Conservation (phyloP, 139 green algal genomes). For the Auxenochlorella pyrenoidosa region DNA sequence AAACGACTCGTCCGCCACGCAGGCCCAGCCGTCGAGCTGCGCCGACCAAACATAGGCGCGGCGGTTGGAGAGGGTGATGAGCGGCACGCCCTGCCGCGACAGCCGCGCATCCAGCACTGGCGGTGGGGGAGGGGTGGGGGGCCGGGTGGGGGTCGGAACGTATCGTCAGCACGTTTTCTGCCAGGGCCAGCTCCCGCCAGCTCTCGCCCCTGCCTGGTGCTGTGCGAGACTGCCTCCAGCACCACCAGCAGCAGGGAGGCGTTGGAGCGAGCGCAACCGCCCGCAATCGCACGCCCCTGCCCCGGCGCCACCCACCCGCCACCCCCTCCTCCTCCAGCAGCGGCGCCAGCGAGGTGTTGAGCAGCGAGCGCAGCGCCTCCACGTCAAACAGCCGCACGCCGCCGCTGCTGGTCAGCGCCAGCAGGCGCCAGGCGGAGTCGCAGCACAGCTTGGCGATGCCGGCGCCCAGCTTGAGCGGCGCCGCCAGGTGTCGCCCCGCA, state of each 20-base stretch:
- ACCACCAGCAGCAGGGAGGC: background rate
- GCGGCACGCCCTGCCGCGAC: slow-evolving; percentile 51
- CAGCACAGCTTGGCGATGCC: slow-evolving; percentile 43
- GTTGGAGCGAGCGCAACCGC: too few relatives aligned
- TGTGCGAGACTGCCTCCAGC: too few relatives aligned
- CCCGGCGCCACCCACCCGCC: background rate
- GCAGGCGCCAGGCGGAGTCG: slow-evolving; percentile 42
- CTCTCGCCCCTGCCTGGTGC: too few relatives aligned
- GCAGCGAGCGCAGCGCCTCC: slow-evolving; percentile 2
- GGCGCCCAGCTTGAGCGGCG: slow-evolving; percentile 62
- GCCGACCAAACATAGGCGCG: slow-evolving; percentile 68
- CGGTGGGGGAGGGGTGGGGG: background rate
- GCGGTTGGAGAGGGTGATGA: slow-evolving; percentile 66
- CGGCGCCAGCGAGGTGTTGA: slow-evolving; percentile 43
- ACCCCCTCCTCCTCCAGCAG: slow-evolving; percentile 45
- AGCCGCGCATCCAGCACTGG: slow-evolving; percentile 50
- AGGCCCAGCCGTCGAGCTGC: slow-evolving; percentile 65
- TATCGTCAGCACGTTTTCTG: background rate
- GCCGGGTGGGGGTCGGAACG: background rate
- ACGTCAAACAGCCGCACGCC: slow-evolving; percentile 52
- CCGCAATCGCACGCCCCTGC: too few relatives aligned
- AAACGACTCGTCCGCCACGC: slow-evolving; percentile 70
- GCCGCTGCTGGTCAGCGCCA: slow-evolving; percentile 52
- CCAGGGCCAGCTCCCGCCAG: background rate
- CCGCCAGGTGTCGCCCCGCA: slow-evolving; percentile 62